Percentiles rank a stretch among this genome's conserved stretches.
Conservation (phyloP, 2,329 filamentous ascomycete species). For the Verticillium nonalfalfae region DNA sequence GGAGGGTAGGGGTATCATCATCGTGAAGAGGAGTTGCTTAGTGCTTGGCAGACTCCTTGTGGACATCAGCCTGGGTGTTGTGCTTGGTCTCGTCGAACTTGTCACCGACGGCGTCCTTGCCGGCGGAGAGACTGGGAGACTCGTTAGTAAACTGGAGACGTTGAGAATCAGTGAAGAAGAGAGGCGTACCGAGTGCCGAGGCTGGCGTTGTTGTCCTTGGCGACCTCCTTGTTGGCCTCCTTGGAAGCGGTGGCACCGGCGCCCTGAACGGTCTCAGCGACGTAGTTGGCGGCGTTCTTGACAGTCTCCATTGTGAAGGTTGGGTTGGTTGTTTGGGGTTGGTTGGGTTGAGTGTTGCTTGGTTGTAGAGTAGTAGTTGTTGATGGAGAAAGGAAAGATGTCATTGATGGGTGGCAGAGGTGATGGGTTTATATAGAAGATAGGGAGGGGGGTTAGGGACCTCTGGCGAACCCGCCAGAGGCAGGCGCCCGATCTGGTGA, state of each 20-base stretch:
- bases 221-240: slow-evolving; percentile 64
- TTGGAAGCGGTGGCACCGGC: slow-evolving; percentile 50
- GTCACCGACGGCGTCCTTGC: slow-evolving; percentile 41
- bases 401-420: slow-evolving; percentile 5
- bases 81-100: slow-evolving; percentile 35
- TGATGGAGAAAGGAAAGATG: slow-evolving; percentile 8
- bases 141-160: slow-evolving; percentile 16
- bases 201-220: slow-evolving; percentile 52
- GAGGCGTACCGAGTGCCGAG: slow-evolving; percentile 45
- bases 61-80: slow-evolving; percentile 32
- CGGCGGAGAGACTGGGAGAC: slow-evolving; percentile 31
- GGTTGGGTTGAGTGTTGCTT: slow-evolving; percentile 17
- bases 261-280: slow-evolving; percentile 57
- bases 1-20: slow-evolving; percentile 8
- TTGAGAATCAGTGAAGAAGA: neutral
- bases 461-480: neutral
- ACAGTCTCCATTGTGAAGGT: slow-evolving; percentile 41
- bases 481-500: neutral
- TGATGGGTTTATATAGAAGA: slow-evolving; percentile 16
- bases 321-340: slow-evolving; percentile 13
- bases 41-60: slow-evolving; percentile 24
- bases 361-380: slow-evolving; percentile 13
- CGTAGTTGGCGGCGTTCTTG: slow-evolving; percentile 63
- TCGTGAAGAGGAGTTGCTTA: slow-evolving; percentile 5
- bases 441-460: neutral